A percentile compares a stretch with the other conserved stretches of the same genome.
Evolutionary conservation across 2,329 filamentous ascomycete species (phyloP).

Genomic region (Rugonectria rugulosa): DNA sequence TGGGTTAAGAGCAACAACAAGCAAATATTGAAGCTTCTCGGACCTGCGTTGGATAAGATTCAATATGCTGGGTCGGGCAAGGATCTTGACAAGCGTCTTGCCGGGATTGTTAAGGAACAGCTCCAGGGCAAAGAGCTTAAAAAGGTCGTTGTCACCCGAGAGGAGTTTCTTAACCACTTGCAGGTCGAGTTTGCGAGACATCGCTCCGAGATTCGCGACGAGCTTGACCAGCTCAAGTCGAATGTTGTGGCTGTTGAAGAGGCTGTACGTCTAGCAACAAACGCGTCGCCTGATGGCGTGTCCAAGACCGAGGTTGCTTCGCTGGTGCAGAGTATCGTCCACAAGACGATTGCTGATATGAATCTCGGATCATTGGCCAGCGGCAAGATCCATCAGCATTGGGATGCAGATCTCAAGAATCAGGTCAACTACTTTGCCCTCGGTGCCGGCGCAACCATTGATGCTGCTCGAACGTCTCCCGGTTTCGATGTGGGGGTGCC

Average conservation of each 20-base stretch:
- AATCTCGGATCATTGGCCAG: conserved; percentile 57
- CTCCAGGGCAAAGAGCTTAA: conserved; percentile 40
- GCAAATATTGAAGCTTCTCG: conserved; percentile 43
- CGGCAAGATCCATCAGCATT: conserved; percentile 55
- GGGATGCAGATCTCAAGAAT: conserved; percentile 53
- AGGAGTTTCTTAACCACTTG: conserved; percentile 58
- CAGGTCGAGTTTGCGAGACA: conserved; percentile 49
- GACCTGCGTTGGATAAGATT: conserved; percentile 45
- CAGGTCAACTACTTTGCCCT: conserved; percentile 78
- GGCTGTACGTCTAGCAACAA: conserved; percentile 38
- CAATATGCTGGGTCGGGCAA: conserved; percentile 43
- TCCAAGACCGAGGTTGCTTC: conserved; percentile 49
- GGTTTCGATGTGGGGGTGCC: too few species aligned
- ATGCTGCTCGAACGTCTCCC: conserved; percentile 66
- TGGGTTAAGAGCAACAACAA: conserved; percentile 62
- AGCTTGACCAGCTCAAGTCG: conserved; percentile 49
- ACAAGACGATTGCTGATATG: conserved; percentile 52
- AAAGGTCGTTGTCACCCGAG: conserved; percentile 52
- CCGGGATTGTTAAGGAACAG: conserved; percentile 48
- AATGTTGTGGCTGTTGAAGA: conserved; percentile 44
- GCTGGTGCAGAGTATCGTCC: conserved; percentile 52
- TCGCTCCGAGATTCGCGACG: conserved; percentile 48
- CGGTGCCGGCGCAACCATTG: conserved; percentile 71
- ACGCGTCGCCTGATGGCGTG: conserved; percentile 42
- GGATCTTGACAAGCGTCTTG: conserved; percentile 46